These are phyloP conservation scores for Friedmanniomyces endolithicus DNA, from an alignment of 495 filamentous ascomycete genomes.

Conservation along the genomic window DNA sequence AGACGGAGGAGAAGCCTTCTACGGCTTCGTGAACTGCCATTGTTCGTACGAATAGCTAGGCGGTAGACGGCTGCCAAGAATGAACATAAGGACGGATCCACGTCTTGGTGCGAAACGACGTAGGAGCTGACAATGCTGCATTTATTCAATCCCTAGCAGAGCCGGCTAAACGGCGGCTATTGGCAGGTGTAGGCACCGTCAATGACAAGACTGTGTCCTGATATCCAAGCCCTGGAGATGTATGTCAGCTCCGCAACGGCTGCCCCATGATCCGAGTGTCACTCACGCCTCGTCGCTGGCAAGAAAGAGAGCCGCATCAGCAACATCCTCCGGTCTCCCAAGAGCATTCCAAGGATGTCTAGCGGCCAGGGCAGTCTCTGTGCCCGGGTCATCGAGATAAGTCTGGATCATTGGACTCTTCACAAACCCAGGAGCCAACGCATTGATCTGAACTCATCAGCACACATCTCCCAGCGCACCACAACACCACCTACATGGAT, in stretches of 20 bases:
- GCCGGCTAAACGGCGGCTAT: neutral
- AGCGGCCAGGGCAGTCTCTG: neutral
- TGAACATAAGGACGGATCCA: too few relatives aligned
- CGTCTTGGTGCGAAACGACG: too few relatives aligned
- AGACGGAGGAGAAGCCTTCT: neutral
- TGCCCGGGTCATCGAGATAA: neutral
- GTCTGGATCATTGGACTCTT: constrained; percentile 13
- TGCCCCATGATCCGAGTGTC: neutral
- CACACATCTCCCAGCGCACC: too few relatives aligned
- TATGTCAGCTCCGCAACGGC: neutral
- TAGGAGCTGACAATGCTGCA: too few relatives aligned
- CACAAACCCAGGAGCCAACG: constrained; percentile 15
- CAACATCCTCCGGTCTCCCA: constrained; percentile 19
- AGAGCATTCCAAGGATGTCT: constrained; percentile 14
- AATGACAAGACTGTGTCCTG: constrained; percentile 12
- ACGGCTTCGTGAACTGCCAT: neutral
- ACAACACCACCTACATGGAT: constrained; percentile 4
- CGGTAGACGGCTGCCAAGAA: neutral
- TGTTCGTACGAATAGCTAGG: neutral
- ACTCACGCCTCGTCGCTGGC: constrained; percentile 22
- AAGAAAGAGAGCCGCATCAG: constrained; percentile 21
- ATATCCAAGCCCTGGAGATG: constrained; percentile 6
- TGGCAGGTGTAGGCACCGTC: constrained; percentile 15
- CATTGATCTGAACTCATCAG: constrained; percentile 3
- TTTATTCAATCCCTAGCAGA: neutral